Evolutionary conservation across 2,329 filamentous ascomycete species (phyloP).

Genomic region (Cryphonectria japonica): DNA sequence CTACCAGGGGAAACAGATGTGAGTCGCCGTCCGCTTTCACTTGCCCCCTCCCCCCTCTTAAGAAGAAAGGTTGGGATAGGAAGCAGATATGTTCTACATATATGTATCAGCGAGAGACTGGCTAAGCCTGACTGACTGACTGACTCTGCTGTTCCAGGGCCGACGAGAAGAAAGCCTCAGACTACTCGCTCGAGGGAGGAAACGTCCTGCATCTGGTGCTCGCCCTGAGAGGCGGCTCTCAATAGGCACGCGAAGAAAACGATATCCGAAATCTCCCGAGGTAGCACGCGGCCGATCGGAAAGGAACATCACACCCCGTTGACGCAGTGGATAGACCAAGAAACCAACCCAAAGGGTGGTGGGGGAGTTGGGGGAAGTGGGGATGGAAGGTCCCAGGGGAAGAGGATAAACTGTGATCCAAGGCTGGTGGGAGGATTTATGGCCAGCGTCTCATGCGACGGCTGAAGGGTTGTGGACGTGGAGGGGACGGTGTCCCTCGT

Average conservation of each 20-base stretch:
- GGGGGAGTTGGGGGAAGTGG: not conserved
- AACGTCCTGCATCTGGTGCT: slow-evolving; percentile 95
- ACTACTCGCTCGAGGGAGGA: slow-evolving; percentile 89
- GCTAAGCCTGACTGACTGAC: not conserved
- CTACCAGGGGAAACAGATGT: slow-evolving; percentile 98
- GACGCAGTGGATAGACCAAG: not conserved
- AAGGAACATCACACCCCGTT: not conserved
- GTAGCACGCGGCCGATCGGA: not conserved
- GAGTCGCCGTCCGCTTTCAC: slow-evolving; percentile 36
- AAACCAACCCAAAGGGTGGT: too few relatives aligned
- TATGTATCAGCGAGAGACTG: too few relatives aligned
- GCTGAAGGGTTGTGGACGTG: not conserved
- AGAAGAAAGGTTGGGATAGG: too few relatives aligned
- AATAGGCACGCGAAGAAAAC: slow-evolving; percentile 7
- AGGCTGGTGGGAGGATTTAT: not conserved
- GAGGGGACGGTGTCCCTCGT: not conserved
- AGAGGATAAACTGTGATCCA: not conserved
- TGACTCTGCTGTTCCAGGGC: slow-evolving; percentile 61
- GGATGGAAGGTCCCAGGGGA: not conserved
- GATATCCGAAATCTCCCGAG: not conserved
- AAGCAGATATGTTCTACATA: too few relatives aligned
- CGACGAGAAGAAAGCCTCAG: slow-evolving; percentile 90
- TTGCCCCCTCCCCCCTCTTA: too few relatives aligned
- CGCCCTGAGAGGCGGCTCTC: slow-evolving; percentile 80
- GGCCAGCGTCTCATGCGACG: not conserved